Evolutionary conservation across 2,329 filamentous ascomycete genomes (phyloP).

Genomic region (Dichotomopilus funicola): DNA sequence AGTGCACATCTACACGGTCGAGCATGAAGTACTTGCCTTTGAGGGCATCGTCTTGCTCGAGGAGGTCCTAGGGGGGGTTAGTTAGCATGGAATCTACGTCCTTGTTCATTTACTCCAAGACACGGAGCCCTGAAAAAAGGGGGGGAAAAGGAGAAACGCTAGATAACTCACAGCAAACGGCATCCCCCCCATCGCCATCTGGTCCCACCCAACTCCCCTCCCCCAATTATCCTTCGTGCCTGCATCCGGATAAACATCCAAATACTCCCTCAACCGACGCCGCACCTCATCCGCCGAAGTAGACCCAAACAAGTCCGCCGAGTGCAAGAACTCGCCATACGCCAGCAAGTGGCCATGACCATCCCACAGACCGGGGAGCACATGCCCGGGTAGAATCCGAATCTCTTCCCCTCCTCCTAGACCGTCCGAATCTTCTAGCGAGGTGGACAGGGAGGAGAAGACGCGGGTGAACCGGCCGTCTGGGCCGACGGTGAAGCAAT

Average conservation of each 20-base stretch:
- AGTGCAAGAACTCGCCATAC: conserved; percentile 61
- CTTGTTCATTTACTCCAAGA: background rate
- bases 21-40: conserved; percentile 59
- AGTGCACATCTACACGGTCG: conserved; percentile 64
- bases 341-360: conserved; percentile 61
- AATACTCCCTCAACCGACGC: conserved; percentile 45
- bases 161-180: conserved; percentile 51
- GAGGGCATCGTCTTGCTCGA: conserved; percentile 47
- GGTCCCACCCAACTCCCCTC: conserved; percentile 65
- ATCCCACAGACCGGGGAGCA: conserved; percentile 63
- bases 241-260: conserved; percentile 41
- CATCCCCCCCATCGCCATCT: conserved; percentile 58
- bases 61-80: conserved; percentile 38
- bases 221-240: conserved; percentile 55
- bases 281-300: conserved; percentile 50
- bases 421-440: background rate
- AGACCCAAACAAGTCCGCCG: conserved; percentile 57
- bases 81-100: background rate
- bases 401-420: background rate
- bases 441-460: conserved; percentile 1
- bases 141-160: background rate
- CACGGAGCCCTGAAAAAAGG: background rate
- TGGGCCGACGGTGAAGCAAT: conserved; percentile 15
- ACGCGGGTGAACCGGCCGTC: conserved; percentile 9
- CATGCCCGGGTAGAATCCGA: conserved; percentile 34